Base-by-base conservation (phyloP, 495 filamentous ascomycete species). In the Penicillium canescens region DNA sequence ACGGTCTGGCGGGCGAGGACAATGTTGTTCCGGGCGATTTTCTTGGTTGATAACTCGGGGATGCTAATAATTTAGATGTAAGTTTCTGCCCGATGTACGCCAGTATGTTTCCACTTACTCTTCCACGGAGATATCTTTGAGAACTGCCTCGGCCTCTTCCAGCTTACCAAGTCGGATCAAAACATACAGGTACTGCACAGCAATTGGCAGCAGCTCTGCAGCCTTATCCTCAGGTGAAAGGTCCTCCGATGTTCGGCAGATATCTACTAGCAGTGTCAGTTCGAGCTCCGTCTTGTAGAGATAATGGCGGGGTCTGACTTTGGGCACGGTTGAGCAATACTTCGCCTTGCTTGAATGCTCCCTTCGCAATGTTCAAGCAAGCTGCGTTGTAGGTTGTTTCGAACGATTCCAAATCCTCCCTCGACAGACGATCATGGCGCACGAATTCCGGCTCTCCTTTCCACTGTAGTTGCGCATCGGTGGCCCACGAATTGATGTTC, bases 361-460 rank as follows among this genome's bases (percentile, higher is more conserved):
- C 89, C 54, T 86, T 79, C 9, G 91, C 90, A 63, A 98, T 88
- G 65, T 86, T 87, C 39, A 81, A 82, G 66, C 93, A 98, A 20
- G 92, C 95, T 7, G 87, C 86, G 75, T 98, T 98, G 71, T 92
- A 98, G 0, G 91, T 82, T 4, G 88, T 95, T 71, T 98, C 94
- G 60, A 98, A 98, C 3, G 86, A 86, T 63, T 97, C 91, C 41
- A 96, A 69, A 61, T 96, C 90, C 50, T 91, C 90, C 53, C 86
- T 78, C 14, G 73, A 77, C 12, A 85, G 78, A 64, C 89, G 81
- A 55, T 78, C 82, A 37, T 73, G 67, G 47, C 68, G 70, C 34
- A 80, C 80, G 14, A 80, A 65, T 49, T 82, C 71, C 14, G 79
- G 71, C 38, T 80, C 68, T 39, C 86, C 86, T 54, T 84, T 79